Base-by-base conservation (phyloP, 345 rosid species). In the Gossypium thurberi region DNA sequence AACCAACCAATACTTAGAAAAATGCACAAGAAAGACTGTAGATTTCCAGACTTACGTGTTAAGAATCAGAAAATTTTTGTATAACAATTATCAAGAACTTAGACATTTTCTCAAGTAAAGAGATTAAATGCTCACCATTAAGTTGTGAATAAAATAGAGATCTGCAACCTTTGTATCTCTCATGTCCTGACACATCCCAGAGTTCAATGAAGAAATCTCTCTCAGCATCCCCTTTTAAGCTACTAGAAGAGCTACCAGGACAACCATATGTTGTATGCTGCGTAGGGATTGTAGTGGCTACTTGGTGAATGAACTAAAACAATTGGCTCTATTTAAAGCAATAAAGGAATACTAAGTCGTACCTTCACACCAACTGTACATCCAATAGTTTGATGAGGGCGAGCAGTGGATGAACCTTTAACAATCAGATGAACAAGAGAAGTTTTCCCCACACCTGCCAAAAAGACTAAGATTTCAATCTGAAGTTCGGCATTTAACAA, bases 151-250 rank as follows among this genome's bases (percentile, higher is more conserved):
- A 95, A 84, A 95, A 95, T 17, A 92, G 81, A 55, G 99, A 85
- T 15, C 99, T 88, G 67, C 98, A 92, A 76, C 89, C 98, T 86
- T 91, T 95, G 84, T 95, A 95, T 74, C 99, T 85, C 8, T 92
- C 99, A 69, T 95, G 99, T n/a, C 99, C 99, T 43, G 98, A 95
- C 63, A 95, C 88, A 81, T 95, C 99, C 99, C 99, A 95, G 9
- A 95, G 97, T 83, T 95, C 99, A 62, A 92, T 84, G 81, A 95
- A 95, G 87, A 95, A 92, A 74, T 91, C 99, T 86, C 99, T 86
- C 79, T 91, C 97, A 21, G 87, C 59, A 77, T 95, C 98, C 74
- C 97, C 96, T 82, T 85, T 90, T 75, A 88, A 78, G 85, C 93
- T 95, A 80, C 82, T 89, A 20, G 99, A 95, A 69, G 99, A 95